Evolutionary conservation across 495 filamentous ascomycete genomes (phyloP).

Genomic region (Penicillium canariense): DNA sequence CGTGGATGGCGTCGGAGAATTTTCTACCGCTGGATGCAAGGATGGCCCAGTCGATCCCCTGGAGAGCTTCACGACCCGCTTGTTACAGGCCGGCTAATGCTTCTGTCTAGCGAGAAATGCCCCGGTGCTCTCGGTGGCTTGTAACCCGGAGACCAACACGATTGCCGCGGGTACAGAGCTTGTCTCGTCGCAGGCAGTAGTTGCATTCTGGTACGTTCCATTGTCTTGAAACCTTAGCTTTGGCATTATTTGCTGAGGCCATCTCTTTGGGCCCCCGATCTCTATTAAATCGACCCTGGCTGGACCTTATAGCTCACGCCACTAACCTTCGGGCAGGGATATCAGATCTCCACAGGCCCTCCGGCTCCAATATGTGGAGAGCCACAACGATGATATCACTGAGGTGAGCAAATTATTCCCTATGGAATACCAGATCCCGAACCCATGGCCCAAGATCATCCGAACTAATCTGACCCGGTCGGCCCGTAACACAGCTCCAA

Average conservation of each 20-base stretch:
- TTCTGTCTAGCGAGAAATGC: conserved; percentile 36
- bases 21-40: conserved; percentile 6
- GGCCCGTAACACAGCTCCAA: conserved; percentile 51
- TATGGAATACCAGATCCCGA: not conserved
- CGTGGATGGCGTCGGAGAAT: conserved; percentile 15
- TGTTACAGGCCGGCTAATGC: conserved; percentile 6
- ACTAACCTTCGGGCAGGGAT: conserved; percentile 58
- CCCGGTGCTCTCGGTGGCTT: conserved; percentile 68
- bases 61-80: not conserved
- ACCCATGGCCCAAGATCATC: not conserved
- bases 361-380: conserved; percentile 69
- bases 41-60: not conserved
- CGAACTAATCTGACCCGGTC: conserved; percentile 12
- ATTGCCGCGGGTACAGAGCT: conserved; percentile 80
- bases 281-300: not conserved
- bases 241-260: too few species aligned
- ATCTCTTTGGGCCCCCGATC: not conserved
- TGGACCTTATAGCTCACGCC: conserved; percentile 3
- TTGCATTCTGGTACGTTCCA: conserved; percentile 67
- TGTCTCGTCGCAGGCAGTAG: conserved; percentile 65
- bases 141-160: conserved; percentile 52
- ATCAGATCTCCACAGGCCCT: conserved; percentile 54
- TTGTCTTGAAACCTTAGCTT: not conserved
- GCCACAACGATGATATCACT: conserved; percentile 91
- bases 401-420: conserved; percentile 47